phyloP scores from a whole-genome alignment of 768 basidiomycete species.

The Collybia sp. region DNA sequence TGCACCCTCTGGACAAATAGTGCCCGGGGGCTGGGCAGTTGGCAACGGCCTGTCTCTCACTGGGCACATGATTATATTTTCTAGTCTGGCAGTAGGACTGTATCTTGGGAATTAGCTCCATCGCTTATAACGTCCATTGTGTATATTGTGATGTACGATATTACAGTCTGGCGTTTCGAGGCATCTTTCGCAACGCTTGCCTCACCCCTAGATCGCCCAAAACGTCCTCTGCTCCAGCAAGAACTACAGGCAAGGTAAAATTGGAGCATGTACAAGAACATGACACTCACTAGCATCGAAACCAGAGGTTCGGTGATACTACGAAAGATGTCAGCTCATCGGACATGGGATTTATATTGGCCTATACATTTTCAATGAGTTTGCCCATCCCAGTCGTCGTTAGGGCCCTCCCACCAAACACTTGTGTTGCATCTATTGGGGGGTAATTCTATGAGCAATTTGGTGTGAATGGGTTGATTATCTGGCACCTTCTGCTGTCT shows the following conservation, averaged over 20 bases:
- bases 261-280: slow-evolving; percentile 3
- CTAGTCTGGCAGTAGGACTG: no score
- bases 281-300: slow-evolving; percentile 64
- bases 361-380: slow-evolving; percentile 71
- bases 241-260: slow-evolving; percentile 29
- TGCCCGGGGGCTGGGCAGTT: no score
- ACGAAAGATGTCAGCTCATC: not conserved
- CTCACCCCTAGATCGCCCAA: slow-evolving; percentile 70
- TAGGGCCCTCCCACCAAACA: slow-evolving; percentile 88
- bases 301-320: slow-evolving; percentile 81
- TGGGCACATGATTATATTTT: no score
- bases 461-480: slow-evolving; percentile 9
- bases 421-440: slow-evolving; percentile 67
- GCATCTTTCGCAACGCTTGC: slow-evolving; percentile 70
- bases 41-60: no score
- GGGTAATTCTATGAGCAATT: slow-evolving; percentile 30
- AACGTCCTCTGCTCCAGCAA: slow-evolving; percentile 77
- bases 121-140: not conserved
- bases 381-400: slow-evolving; percentile 87
- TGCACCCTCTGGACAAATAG: no score
- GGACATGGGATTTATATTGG: not conserved
- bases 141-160: not conserved
- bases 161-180: slow-evolving; percentile 30
- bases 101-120: not conserved
- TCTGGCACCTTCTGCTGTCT: slow-evolving; percentile 59